These are phyloP conservation scores for Tulasnella calospora DNA, from an alignment of 768 basidiomycete genomes.

Conservation along the genomic window DNA sequence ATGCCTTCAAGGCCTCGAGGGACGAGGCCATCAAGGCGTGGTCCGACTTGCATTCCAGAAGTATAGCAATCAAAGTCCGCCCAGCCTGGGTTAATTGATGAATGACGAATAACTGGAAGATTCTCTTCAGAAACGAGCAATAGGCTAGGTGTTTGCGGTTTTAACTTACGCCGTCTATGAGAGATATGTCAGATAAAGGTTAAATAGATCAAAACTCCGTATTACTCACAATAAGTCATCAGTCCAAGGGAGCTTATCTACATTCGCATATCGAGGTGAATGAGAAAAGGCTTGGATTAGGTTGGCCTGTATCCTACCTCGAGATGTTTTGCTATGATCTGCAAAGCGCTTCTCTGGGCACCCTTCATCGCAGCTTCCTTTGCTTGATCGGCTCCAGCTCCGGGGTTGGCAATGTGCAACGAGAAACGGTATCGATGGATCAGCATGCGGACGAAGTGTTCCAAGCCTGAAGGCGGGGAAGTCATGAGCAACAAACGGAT, in stretches of 20 bases:
- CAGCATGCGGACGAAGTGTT: constrained; percentile 81
- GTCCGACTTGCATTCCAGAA: constrained; percentile 84
- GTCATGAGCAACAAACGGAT: neutral
- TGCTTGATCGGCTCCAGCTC: constrained; percentile 44
- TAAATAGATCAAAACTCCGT: neutral
- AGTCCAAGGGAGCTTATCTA: constrained; percentile 78
- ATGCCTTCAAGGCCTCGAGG: constrained; percentile 79
- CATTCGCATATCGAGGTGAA: neutral
- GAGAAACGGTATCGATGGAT: constrained; percentile 78
- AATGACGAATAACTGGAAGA: constrained; percentile 50
- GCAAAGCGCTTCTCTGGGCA: constrained; percentile 71
- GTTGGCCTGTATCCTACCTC: constrained; percentile 30
- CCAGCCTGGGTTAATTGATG: constrained; percentile 94
- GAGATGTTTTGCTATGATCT: constrained; percentile 76
- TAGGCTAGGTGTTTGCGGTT: neutral
- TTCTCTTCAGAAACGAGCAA: neutral
- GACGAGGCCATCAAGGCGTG: constrained; percentile 70
- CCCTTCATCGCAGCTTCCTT: constrained; percentile 75
- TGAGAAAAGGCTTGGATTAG: neutral
- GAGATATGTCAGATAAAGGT: neutral
- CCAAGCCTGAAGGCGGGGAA: constrained; percentile 40
- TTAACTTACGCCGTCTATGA: constrained; percentile 21
- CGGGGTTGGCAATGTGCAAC: constrained; percentile 34
- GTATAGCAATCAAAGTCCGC: constrained; percentile 78
- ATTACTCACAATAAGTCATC: constrained; percentile 86